These are phyloP conservation scores for Dactylonectria estremocensis DNA, from an alignment of 2,329 filamentous ascomycete species.

Conservation along the genomic window DNA sequence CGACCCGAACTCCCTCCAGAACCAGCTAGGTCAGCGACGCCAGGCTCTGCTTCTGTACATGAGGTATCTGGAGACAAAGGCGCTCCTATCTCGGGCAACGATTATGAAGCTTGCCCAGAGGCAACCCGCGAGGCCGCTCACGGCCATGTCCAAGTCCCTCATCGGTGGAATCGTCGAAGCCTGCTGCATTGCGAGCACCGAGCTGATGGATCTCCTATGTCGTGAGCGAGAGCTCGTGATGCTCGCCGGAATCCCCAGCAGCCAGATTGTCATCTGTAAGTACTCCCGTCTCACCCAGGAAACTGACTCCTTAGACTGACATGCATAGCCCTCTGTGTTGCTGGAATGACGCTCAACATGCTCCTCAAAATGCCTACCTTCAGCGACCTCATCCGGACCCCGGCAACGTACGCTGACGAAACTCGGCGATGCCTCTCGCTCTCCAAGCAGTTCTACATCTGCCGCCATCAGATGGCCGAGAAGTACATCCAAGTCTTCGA, in stretches of 20 bases:
- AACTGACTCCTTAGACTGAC: conserved; percentile 15
- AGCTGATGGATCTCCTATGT: conserved; percentile 42
- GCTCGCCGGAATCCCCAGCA: conserved; percentile 41
- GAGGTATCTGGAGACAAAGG: conserved; percentile 46
- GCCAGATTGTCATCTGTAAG: conserved; percentile 43
- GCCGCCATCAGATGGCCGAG: conserved; percentile 31
- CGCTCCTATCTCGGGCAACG: conserved; percentile 38
- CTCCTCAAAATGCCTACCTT: conserved; percentile 43
- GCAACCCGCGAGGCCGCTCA: conserved; percentile 26
- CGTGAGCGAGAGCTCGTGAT: conserved; percentile 41
- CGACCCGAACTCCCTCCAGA: conserved; percentile 37
- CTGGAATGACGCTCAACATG: conserved; percentile 45
- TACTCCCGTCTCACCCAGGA: neutral
- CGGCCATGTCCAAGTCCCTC: conserved; percentile 37
- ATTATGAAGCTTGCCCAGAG: conserved; percentile 41
- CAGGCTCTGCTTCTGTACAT: conserved; percentile 44
- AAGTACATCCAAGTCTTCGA: conserved; percentile 40
- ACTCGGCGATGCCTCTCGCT: conserved; percentile 42
- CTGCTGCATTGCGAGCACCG: conserved; percentile 42
- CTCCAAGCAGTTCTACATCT: conserved; percentile 38
- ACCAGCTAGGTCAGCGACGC: conserved; percentile 40
- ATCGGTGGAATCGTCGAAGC: conserved; percentile 40
- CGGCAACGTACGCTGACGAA: conserved; percentile 37
- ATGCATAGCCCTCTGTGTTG: conserved; percentile 38
- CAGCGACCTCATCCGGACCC: conserved; percentile 37